These are phyloP conservation scores for Aspergillus tamarii DNA, from an alignment of 2,329 filamentous ascomycete genomes.

Conservation along the genomic window DNA sequence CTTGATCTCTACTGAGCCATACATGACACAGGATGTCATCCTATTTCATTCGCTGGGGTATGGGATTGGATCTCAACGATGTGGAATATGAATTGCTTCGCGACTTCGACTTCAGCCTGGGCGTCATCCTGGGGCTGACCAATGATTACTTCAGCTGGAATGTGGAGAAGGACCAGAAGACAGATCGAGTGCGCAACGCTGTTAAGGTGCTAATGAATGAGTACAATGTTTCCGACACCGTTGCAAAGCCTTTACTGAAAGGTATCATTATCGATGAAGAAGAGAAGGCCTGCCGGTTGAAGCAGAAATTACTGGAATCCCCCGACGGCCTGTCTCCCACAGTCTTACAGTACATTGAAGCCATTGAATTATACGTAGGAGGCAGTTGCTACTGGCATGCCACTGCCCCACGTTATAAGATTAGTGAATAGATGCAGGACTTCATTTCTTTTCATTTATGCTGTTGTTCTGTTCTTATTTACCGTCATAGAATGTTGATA, in stretches of 20 bases:
- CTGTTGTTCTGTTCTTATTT: no score
- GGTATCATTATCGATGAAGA: constrained; percentile 18
- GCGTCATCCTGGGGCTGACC: constrained; percentile 15
- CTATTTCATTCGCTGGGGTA: background rate
- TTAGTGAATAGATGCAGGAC: no score
- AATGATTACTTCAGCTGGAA: constrained; percentile 20
- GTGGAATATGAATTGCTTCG: constrained; percentile 12
- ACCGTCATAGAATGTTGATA: no score
- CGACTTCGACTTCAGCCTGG: constrained; percentile 16
- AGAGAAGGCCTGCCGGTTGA: constrained; percentile 5
- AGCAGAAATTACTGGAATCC: background rate
- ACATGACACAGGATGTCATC: background rate
- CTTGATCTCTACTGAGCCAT: background rate
- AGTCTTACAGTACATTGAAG: background rate
- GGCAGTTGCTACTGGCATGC: constrained; percentile 12
- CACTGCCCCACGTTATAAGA: constrained; percentile 3
- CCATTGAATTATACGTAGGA: constrained; percentile 9
- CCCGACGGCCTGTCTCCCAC: background rate
- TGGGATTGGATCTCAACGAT: constrained; percentile 6
- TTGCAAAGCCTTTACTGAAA: constrained; percentile 11
- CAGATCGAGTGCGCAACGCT: constrained; percentile 13
- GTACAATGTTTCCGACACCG: background rate
- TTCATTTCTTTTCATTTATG: no score
- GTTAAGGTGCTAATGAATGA: constrained; percentile 15
- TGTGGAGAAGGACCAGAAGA: constrained; percentile 15